Conservation (phyloP, 2,329 filamentous ascomycete species). For the Xylariaceae sp. region DNA sequence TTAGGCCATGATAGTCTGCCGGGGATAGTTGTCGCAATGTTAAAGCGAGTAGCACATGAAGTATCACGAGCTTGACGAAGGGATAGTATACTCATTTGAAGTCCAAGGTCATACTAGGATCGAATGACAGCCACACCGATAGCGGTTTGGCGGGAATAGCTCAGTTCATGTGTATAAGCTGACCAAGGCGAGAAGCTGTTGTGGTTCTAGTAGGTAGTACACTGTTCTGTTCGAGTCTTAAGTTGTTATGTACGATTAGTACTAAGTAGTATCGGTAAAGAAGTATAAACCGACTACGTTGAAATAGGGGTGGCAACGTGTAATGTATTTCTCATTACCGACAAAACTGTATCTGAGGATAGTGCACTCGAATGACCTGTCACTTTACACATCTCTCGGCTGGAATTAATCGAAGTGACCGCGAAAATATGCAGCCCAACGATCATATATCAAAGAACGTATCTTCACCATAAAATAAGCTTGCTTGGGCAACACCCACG, state of each 20-base stretch:
- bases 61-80: not conserved
- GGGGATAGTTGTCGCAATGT: not conserved
- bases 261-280: not conserved
- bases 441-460: conserved; percentile 6
- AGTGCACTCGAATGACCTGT: conserved; percentile 6
- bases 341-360: not conserved
- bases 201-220: not conserved
- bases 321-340: not conserved
- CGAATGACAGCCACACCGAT: not conserved
- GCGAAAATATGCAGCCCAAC: conserved; percentile 5
- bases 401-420: not conserved
- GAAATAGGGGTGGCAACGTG: not conserved
- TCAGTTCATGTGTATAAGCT: not conserved
- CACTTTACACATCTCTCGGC: conserved; percentile 5
- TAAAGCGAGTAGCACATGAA: not conserved
- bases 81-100: not conserved
- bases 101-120: not conserved
- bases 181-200: not conserved
- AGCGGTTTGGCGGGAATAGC: not conserved
- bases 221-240: not conserved
- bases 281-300: not conserved
- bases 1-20: not conserved
- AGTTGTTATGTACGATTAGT: not conserved
- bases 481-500: conserved; percentile 16
- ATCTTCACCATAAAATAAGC: not conserved